These are phyloP conservation scores for Viola pubescens DNA, from an alignment of 441 rosid species.

Conservation along the genomic window DNA sequence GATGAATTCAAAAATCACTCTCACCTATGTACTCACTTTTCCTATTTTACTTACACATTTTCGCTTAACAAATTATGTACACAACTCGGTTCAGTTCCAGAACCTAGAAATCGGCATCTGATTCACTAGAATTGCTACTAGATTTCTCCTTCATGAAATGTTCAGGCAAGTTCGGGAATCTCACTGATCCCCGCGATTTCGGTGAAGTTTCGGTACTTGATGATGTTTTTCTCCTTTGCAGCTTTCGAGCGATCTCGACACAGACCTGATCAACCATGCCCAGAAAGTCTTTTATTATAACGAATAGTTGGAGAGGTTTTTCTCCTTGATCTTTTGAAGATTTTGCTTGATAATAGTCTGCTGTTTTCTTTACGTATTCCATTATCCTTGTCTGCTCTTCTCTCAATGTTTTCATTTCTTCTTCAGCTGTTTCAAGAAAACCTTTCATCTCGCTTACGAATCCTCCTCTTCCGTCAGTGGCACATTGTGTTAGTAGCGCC, in stretches of 20 bases:
- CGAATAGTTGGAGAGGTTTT: slow-evolving; percentile 53
- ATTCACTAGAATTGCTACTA: slow-evolving; percentile 39
- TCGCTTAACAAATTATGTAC: slow-evolving; percentile 20
- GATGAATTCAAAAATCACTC: slow-evolving; percentile 7
- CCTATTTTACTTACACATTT: background rate
- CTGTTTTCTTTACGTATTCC: slow-evolving; percentile 59
- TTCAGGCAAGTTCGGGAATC: slow-evolving; percentile 67
- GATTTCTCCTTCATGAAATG: slow-evolving; percentile 43
- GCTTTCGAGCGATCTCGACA: slow-evolving; percentile 54
- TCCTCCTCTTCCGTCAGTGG: slow-evolving; percentile 32
- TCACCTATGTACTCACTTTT: background rate
- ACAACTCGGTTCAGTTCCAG: background rate
- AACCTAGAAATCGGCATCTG: slow-evolving; percentile 51
- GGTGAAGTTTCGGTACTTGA: slow-evolving; percentile 29
- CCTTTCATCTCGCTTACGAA: slow-evolving; percentile 54
- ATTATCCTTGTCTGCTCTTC: slow-evolving; percentile 49
- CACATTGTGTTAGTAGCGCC: slow-evolving; percentile 27
- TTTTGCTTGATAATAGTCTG: slow-evolving; percentile 77
- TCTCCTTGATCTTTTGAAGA: slow-evolving; percentile 44
- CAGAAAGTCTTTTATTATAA: slow-evolving; percentile 67
- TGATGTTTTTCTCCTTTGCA: slow-evolving; percentile 38
- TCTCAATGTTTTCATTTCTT: slow-evolving; percentile 38
- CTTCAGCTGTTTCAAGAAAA: slow-evolving; percentile 52
- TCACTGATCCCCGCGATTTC: slow-evolving; percentile 30
- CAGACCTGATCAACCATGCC: slow-evolving; percentile 75